These are phyloP conservation scores for Pseudogymnoascus sp. DNA, from an alignment of 2,329 filamentous ascomycete species.

Conservation along the genomic window DNA sequence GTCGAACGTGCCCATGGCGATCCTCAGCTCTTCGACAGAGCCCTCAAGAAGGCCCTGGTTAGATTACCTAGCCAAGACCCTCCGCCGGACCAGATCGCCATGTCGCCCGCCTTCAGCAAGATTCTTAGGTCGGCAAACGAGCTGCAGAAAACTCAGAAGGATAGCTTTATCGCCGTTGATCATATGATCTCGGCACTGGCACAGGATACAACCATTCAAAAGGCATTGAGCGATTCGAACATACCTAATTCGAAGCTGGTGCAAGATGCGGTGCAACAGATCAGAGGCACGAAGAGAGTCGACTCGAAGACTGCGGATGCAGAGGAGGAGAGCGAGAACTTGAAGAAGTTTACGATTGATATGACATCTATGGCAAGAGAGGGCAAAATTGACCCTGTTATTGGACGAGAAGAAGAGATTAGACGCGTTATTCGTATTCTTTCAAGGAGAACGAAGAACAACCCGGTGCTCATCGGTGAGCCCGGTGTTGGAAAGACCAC, in stretches of 20 bases:
- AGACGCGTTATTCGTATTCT: conserved; percentile 84
- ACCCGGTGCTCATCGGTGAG: conserved; percentile 94
- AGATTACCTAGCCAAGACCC: conserved; percentile 90
- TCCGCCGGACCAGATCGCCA: conserved; percentile 77
- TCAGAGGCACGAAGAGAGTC: conserved; percentile 85
- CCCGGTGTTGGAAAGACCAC: conserved; percentile 98
- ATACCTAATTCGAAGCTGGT: conserved; percentile 86
- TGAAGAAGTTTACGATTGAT: conserved; percentile 97
- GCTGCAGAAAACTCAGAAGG: conserved; percentile 93
- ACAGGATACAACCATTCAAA: conserved; percentile 69
- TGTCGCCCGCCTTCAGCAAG: conserved; percentile 73
- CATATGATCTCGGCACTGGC: conserved; percentile 81
- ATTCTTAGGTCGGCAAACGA: conserved; percentile 79
- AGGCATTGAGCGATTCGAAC: conserved; percentile 73
- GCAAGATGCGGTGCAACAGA: conserved; percentile 81
- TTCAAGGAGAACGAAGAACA: conserved; percentile 94
- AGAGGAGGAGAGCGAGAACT: conserved; percentile 86
- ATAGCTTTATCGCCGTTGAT: conserved; percentile 88
- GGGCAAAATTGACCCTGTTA: conserved; percentile 96
- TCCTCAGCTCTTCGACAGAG: conserved; percentile 75
- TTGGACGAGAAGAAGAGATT: conserved; percentile 93
- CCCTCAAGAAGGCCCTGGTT: conserved; percentile 85
- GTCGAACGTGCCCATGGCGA: conserved; percentile 91
- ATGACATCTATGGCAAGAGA: conserved; percentile 95
- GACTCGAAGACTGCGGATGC: conserved; percentile 94